Evolutionary conservation across 2,329 filamentous ascomycete genomes (phyloP).

Genomic region (Cladosporium sp.): DNA sequence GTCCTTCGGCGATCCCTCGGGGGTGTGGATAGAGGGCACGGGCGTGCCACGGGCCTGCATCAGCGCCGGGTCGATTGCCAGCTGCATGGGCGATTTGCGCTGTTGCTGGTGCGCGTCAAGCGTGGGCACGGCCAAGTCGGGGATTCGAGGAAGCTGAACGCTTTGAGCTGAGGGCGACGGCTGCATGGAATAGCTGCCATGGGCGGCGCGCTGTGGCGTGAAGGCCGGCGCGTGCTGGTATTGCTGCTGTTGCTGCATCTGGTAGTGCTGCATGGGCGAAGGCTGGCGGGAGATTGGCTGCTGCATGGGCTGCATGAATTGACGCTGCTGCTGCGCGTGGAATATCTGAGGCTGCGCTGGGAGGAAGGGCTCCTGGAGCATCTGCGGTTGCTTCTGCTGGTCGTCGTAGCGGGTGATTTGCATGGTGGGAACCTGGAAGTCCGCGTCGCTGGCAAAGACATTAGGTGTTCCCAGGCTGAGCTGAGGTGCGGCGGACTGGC

Average conservation of each 20-base stretch:
- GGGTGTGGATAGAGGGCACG: slow-evolving; percentile 22
- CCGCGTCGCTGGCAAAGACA: slow-evolving; percentile 27
- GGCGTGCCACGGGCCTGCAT: slow-evolving; percentile 21
- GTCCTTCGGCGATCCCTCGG: slow-evolving; percentile 32
- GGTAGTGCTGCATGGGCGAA: slow-evolving; percentile 12
- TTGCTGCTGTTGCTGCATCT: slow-evolving; percentile 12
- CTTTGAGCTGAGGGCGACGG: slow-evolving; percentile 19
- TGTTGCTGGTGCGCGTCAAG: slow-evolving; percentile 12
- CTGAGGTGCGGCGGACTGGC: slow-evolving; percentile 29
- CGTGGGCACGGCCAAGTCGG: slow-evolving; percentile 18
- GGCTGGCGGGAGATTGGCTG: slow-evolving; percentile 12
- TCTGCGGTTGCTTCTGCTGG: slow-evolving; percentile 25
- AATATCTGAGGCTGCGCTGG: slow-evolving; percentile 23
- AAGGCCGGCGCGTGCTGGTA: slow-evolving; percentile 8
- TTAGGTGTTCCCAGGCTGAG: slow-evolving; percentile 33
- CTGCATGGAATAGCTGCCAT: slow-evolving; percentile 8
- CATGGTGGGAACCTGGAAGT: slow-evolving; percentile 29
- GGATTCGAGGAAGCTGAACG: slow-evolving; percentile 27
- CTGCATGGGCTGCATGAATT: slow-evolving; percentile 24
- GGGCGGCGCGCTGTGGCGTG: slow-evolving; percentile 2
- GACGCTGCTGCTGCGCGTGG: slow-evolving; percentile 18
- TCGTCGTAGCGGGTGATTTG: slow-evolving; percentile 27
- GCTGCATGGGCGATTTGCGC: slow-evolving; percentile 14
- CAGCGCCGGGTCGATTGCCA: slow-evolving; percentile 26
- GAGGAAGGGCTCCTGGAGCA: slow-evolving; percentile 33